Percentiles rank a stretch among this genome's conserved stretches.
phyloP scores from a whole-genome alignment of 257 asterid species.

The Prunella vulgaris region DNA sequence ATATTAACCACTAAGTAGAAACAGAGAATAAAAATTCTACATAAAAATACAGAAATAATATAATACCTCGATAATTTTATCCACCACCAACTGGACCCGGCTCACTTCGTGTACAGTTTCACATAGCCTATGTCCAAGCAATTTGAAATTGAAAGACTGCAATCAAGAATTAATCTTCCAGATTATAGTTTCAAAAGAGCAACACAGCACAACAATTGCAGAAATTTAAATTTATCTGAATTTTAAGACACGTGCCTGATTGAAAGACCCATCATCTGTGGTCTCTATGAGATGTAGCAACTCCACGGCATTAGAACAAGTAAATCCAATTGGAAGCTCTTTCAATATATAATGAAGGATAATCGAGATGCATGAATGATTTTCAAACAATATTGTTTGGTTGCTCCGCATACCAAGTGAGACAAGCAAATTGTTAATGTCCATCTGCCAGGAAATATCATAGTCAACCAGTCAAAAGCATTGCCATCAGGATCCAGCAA shows the following conservation, averaged over 20 bases:
- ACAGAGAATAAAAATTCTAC: neutral
- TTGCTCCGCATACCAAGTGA: constrained; percentile 62
- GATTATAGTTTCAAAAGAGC: constrained; percentile 22
- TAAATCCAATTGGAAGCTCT: constrained; percentile 64
- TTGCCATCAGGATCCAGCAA: constrained; percentile 6
- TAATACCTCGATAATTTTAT: constrained; percentile 70
- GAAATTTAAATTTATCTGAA: constrained; percentile 8
- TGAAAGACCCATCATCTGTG: constrained; percentile 51
- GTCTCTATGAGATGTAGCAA: constrained; percentile 59
- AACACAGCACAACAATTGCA: constrained; percentile 22
- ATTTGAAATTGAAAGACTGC: constrained; percentile 85
- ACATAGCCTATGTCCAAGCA: constrained; percentile 78
- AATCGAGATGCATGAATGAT: constrained; percentile 48
- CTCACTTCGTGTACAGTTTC: constrained; percentile 61
- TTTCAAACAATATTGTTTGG: constrained; percentile 45
- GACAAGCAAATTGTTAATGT: constrained; percentile 42
- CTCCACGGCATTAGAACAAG: constrained; percentile 56
- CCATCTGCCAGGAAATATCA: constrained; percentile 36
- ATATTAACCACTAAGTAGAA: neutral
- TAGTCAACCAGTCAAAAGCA: constrained; percentile 17
- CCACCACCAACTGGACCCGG: constrained; percentile 41
- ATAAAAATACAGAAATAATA: neutral
- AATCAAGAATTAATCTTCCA: constrained; percentile 36
- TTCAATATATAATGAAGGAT: constrained; percentile 67
- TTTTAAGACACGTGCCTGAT: constrained; percentile 51